Percentiles rank a stretch among this genome's conserved stretches.
phyloP scores from a whole-genome alignment of 208 protist species.

The Trypanosoma grayi region DNA sequence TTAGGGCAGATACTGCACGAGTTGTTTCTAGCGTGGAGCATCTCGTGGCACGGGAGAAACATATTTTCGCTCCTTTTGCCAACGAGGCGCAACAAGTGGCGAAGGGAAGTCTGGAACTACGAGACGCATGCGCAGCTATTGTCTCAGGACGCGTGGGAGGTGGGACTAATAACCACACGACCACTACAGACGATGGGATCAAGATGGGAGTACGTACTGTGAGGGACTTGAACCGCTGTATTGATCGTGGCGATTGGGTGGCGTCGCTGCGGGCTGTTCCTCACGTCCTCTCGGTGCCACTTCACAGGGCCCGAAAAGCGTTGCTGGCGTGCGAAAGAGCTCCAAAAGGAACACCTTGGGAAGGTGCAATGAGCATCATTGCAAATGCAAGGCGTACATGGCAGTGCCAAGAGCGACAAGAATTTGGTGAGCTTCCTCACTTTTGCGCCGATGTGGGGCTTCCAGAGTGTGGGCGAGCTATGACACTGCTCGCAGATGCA shows the following conservation, averaged over 20 bases:
- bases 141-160: not conserved
- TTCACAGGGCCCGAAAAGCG: constrained; percentile 42
- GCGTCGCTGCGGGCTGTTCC: constrained; percentile 33
- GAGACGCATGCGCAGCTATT: constrained; percentile 13
- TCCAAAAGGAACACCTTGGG: constrained; percentile 16
- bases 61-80: constrained; percentile 12
- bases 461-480: constrained; percentile 46
- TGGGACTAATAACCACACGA: not conserved
- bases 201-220: not conserved
- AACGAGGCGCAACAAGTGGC: not conserved
- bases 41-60: constrained; percentile 8
- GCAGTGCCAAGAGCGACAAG: not conserved
- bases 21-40: constrained; percentile 4
- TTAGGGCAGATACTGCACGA: not conserved
- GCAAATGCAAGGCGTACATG: constrained; percentile 7
- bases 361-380: constrained; percentile 26
- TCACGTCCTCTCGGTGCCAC: constrained; percentile 20
- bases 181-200: not conserved
- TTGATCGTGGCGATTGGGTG: constrained; percentile 51
- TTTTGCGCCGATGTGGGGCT: constrained; percentile 9
- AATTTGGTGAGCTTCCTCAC: not conserved
- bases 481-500: constrained; percentile 48
- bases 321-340: constrained; percentile 34
- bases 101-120: not conserved
- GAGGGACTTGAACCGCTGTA: constrained; percentile 35